These are phyloP conservation scores for Aspergillus eucalypticola DNA, from an alignment of 2,329 filamentous ascomycete genomes.

Conservation along the genomic window DNA sequence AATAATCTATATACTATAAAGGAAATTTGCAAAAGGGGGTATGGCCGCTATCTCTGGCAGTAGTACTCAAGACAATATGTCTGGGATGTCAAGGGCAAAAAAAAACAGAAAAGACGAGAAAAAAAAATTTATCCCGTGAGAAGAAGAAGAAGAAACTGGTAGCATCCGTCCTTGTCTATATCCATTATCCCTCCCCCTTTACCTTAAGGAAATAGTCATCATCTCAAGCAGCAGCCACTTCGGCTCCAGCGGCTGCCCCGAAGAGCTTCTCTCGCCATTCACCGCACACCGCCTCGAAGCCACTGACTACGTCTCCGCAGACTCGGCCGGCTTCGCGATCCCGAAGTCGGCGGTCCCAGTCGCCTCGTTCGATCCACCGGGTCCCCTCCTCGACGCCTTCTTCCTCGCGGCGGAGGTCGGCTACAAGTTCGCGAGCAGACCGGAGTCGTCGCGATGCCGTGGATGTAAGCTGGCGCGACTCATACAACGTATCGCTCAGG, in stretches of 20 bases:
- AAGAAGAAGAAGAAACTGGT: not conserved
- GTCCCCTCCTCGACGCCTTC: constrained; percentile 81
- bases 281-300: constrained; percentile 89
- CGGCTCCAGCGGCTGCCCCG: constrained; percentile 40
- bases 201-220: not conserved
- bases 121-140: not conserved
- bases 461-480: constrained; percentile 84
- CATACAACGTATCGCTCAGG: constrained; percentile 87
- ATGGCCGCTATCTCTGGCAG: not conserved
- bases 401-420: constrained; percentile 79
- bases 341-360: constrained; percentile 76
- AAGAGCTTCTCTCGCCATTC: constrained; percentile 77
- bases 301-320: constrained; percentile 83
- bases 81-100: not conserved
- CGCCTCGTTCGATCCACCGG: constrained; percentile 75
- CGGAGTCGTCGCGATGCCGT: constrained; percentile 77
- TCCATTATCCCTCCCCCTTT: not conserved
- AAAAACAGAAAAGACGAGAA: not conserved
- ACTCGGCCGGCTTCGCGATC: constrained; percentile 79
- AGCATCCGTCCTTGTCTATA: not conserved
- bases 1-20: constrained; percentile 11
- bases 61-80: not conserved
- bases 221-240: constrained; percentile 34
- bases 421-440: constrained; percentile 79
- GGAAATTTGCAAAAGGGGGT: constrained; percentile 2